Base-by-base conservation (phyloP, 139 green algal genomes). In the Coelastrella sp. region DNA sequence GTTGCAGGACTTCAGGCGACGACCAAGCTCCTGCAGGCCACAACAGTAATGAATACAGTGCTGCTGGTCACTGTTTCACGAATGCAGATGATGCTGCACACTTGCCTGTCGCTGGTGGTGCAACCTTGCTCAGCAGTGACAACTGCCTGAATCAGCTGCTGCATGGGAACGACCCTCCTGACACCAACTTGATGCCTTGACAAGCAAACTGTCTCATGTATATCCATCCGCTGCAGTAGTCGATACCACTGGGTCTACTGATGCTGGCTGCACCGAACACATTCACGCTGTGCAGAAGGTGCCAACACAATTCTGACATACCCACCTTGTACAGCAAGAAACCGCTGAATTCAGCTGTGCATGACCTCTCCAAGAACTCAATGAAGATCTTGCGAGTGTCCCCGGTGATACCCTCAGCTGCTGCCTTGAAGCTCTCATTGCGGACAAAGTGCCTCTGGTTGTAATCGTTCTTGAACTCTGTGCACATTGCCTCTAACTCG, bases 251-350 rank as follows among this genome's bases (percentile, higher is more conserved):
- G n/a, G n/a, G n/a, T n/a, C n/a, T n/a, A n/a, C n/a, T n/a, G n/a
- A n/a, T n/a, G n/a, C n/a, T n/a, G n/a, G n/a, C n/a, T n/a, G n/a
- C n/a, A n/a, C n/a, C n/a, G n/a, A n/a, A n/a, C n/a, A n/a, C n/a
- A n/a, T n/a, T n/a, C n/a, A n/a, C n/a, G n/a, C n/a, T n/a, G n/a
- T n/a, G n/a, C n/a, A n/a, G n/a, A n/a, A n/a, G n/a, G n/a, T n/a
- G n/a, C n/a, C n/a, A n/a, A n/a, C 4, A 27, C 53, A 64, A 27
- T 19, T 27, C 38, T 15, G 38, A 4, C 84, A 25, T 60, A 88
- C 84, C n/a, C n/a, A n/a, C n/a, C 89, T 99, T 99, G 95, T 99
- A 99, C 25, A 99, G 92, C 64, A 99, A 89, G 93, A 99, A 99
- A 79, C 97, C 97, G 37, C 90, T 96, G 89, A 99, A 99, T 93